Evolutionary conservation across 2,329 filamentous ascomycete species (phyloP), one percentile per base, ranked within the genome.

Genomic region (Colletotrichum sp.): DNA sequence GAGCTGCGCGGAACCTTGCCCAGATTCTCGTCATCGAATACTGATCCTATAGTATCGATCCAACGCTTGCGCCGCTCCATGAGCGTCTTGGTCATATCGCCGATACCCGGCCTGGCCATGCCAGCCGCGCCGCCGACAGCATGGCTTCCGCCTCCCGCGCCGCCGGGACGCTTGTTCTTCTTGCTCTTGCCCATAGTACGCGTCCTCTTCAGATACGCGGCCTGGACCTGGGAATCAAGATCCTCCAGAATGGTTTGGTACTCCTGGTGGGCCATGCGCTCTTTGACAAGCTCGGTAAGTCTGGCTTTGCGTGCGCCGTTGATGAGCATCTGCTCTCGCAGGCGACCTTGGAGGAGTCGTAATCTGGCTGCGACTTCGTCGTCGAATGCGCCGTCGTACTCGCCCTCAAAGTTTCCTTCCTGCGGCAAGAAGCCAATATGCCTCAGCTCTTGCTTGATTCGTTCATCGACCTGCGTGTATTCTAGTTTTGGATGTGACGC

Each of bases 181-280:
- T 98, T 98, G 84, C 93, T 95, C 87, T 99, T 98, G 83, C 96
- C 95, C 86, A 99, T 94, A 1, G 95, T 98, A 63, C 97, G 93
- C 32, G 96, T 99, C 28, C 97, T 94, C 87, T 99, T 99, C 60
- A 98, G 92, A 82, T 99, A 99, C 5, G 97, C 96, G 68, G 95
- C 94, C 82, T 99, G 96, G 57, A 99, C 96, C 83, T 99, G 97
- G 57, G 93, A 93, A 87, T 99, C 97, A 26, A 99, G 92, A 83
- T 99, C 97, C 83, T 99, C 97, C 67, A 98, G 93, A 80, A 99
- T 99, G 72, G 96, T 98, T 84, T 94, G 94, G 87, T 98, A 99
- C 84, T 99, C 97, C 83, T 99, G 97, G 86, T 97, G 93, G 0
- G 97, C 97, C 92, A 99, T 96, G 79, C 95, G 93, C 83, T 98